Percentiles rank a stretch among this genome's conserved stretches.
Evolutionary conservation across 805 yeast genomes (phyloP).

Genomic region (Ogataea parapolymorpha): DNA sequence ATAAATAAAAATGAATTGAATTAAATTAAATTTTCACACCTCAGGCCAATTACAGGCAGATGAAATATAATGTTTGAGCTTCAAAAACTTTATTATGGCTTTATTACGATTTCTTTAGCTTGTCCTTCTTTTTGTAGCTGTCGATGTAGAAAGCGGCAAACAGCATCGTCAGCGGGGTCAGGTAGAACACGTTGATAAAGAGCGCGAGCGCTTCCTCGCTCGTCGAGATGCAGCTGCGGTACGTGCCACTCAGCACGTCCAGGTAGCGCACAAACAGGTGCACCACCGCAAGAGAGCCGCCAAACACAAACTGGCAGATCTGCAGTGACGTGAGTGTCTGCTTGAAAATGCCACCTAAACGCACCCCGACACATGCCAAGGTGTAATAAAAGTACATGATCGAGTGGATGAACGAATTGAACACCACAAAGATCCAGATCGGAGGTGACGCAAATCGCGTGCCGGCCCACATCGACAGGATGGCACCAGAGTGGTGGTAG

Average conservation of each 20-base stretch:
- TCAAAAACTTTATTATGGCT: neutral
- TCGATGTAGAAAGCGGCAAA: constrained; percentile 66
- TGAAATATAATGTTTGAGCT: constrained; percentile 1
- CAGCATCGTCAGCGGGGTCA: constrained; percentile 63
- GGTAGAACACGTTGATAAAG: constrained; percentile 57
- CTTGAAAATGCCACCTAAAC: constrained; percentile 56
- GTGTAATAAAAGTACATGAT: constrained; percentile 72
- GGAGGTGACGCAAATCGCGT: constrained; percentile 68
- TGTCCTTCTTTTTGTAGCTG: constrained; percentile 39
- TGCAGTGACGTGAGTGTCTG: constrained; percentile 62
- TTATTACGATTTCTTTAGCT: constrained; percentile 2
- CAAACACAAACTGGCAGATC: constrained; percentile 64
- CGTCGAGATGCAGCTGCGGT: constrained; percentile 49
- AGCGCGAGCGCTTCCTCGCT: constrained; percentile 63
- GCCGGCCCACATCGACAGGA: constrained; percentile 81
- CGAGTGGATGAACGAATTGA: constrained; percentile 75
- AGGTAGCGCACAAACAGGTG: constrained; percentile 61
- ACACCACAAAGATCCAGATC: constrained; percentile 76
- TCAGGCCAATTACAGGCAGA: constrained; percentile 4
- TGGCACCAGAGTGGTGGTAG: constrained; percentile 78
- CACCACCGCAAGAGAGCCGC: constrained; percentile 63
- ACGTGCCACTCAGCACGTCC: constrained; percentile 42
- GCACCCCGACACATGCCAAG: constrained; percentile 53
- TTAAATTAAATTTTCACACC: constrained; percentile 5
- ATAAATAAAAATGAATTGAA: neutral